Evolutionary conservation across 2,329 filamentous ascomycete genomes (phyloP).

Genomic region (Colletotrichum sidae): DNA sequence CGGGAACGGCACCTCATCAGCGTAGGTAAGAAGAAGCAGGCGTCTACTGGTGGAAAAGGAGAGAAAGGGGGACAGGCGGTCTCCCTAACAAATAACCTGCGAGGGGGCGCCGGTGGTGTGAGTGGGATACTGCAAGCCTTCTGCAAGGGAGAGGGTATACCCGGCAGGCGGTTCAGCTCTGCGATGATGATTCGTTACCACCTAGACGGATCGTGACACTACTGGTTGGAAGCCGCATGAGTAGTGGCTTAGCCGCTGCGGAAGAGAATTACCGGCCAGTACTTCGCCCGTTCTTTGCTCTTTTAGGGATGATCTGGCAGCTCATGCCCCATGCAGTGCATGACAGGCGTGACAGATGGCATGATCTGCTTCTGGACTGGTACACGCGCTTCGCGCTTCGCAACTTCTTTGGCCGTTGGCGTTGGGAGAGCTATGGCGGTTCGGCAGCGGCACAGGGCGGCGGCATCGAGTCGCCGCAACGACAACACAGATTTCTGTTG

Average conservation of each 20-base stretch:
- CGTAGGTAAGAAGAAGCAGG: background rate
- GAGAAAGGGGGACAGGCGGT: constrained; percentile 2
- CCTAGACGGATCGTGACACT: constrained; percentile 12
- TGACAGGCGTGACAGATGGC: constrained; percentile 28
- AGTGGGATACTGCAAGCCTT: constrained; percentile 16
- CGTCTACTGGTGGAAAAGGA: constrained; percentile 33
- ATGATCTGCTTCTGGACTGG: constrained; percentile 23
- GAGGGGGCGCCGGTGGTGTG: background rate
- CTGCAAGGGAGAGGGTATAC: constrained; percentile 33
- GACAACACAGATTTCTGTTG: constrained; percentile 2
- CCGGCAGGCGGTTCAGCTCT: constrained; percentile 33
- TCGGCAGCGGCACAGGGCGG: constrained; percentile 8
- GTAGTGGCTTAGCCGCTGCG: constrained; percentile 38
- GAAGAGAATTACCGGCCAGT: constrained; percentile 35
- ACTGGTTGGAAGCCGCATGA: constrained; percentile 30
- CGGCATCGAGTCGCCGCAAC: constrained; percentile 4
- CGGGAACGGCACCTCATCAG: constrained; percentile 6
- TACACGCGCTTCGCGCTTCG: constrained; percentile 34
- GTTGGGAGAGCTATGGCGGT: constrained; percentile 5
- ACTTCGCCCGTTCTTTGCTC: constrained; percentile 21
- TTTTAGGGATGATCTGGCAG: constrained; percentile 32
- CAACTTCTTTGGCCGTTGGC: background rate
- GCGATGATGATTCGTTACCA: constrained; percentile 35
- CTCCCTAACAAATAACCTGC: constrained; percentile 12
- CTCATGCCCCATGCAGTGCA: constrained; percentile 23